Conservation (phyloP, 176 grass and related monocot species). For the Stipa capillata region DNA sequence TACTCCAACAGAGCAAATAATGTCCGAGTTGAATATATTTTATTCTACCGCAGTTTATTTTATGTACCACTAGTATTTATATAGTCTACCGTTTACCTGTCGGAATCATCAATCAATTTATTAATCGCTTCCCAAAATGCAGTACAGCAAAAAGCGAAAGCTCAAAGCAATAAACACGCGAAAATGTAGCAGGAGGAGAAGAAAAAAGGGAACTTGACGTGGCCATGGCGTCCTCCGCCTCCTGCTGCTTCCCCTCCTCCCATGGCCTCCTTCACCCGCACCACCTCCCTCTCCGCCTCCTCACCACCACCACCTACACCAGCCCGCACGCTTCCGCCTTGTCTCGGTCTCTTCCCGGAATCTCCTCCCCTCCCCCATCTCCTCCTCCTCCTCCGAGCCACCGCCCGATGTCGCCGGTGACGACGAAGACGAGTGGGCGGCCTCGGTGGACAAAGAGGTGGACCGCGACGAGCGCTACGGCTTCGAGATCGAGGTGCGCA, state of each 20-base stretch:
- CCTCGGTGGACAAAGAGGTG: background rate
- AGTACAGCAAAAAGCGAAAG: too few species aligned
- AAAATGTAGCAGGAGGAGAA: too few species aligned
- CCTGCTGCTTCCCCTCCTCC: background rate
- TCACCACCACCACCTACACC: background rate
- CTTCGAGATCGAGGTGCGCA: slow-evolving; percentile 56
- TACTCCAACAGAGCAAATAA: too few species aligned
- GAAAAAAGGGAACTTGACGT: background rate
- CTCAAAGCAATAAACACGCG: too few species aligned
- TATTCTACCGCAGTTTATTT: too few species aligned
- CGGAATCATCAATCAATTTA: too few species aligned
- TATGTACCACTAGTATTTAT: too few species aligned
- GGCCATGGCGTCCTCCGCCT: background rate
- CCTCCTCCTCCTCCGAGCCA: background rate
- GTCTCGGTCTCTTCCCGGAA: background rate
- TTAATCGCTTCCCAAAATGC: too few species aligned
- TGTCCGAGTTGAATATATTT: too few species aligned
- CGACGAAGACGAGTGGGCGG: background rate
- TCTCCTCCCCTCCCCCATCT: background rate
- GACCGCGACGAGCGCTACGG: slow-evolving; percentile 5
- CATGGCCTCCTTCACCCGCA: background rate
- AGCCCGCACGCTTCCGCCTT: background rate
- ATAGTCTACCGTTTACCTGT: too few species aligned
- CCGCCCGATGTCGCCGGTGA: background rate
- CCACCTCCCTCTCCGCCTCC: background rate